These are phyloP conservation scores for Cutaneotrichosporon cavernicola DNA, from an alignment of 1,284 basidiomycete genomes.

Conservation along the genomic window DNA sequence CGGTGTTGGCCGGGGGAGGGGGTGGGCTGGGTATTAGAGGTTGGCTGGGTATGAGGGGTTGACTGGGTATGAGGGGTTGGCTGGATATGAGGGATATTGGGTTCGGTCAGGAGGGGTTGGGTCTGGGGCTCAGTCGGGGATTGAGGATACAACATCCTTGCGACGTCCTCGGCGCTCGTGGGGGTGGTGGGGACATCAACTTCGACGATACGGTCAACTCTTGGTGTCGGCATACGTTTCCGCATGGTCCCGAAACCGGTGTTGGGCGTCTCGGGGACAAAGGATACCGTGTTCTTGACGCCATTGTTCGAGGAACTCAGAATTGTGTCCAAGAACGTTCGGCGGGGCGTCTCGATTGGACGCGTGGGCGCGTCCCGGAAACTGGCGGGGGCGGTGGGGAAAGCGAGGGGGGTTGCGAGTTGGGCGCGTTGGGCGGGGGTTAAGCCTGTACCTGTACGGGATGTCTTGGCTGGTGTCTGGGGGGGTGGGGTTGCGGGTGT, in stretches of 20 bases:
- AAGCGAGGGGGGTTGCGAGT: slow-evolving; percentile 43
- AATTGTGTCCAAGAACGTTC: slow-evolving; percentile 30
- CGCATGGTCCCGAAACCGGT: not conserved
- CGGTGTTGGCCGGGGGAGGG: slow-evolving; percentile 9
- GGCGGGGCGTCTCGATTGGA: slow-evolving; percentile 32
- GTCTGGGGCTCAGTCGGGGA: too few species aligned
- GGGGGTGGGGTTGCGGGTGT: not conserved
- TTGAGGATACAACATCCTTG: slow-evolving; percentile 3
- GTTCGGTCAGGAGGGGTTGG: too few species aligned
- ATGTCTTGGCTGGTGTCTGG: slow-evolving; percentile 8
- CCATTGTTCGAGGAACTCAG: slow-evolving; percentile 15
- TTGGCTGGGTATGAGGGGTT: not conserved
- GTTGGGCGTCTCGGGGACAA: slow-evolving; percentile 16
- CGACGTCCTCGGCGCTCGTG: slow-evolving; percentile 6
- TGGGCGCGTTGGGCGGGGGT: slow-evolving; percentile 15
- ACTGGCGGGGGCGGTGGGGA: slow-evolving; percentile 28
- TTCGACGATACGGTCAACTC: slow-evolving; percentile 2
- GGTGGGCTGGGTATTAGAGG: not conserved
- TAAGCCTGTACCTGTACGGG: not conserved
- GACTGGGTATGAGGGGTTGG: not conserved
- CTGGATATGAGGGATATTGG: too few species aligned
- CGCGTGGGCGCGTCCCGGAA: slow-evolving; percentile 4
- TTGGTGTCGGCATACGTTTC: not conserved
- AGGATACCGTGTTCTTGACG: not conserved
- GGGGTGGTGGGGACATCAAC: not conserved